Conservation (phyloP, 768 basidiomycete genomes). For the Tulasnella sp. region DNA sequence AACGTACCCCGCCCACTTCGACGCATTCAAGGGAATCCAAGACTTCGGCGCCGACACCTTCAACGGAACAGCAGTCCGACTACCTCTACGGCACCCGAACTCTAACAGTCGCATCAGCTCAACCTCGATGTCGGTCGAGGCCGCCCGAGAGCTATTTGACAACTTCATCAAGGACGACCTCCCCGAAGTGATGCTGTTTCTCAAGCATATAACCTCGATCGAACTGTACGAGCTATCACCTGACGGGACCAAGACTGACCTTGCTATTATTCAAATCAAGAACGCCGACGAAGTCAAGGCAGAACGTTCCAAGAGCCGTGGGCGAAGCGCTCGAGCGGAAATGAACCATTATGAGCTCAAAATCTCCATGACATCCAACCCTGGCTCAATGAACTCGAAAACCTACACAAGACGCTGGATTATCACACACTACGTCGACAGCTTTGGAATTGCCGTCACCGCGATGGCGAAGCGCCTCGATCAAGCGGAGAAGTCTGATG, state of each 20-base stretch:
- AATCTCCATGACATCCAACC: neutral
- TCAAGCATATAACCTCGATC: conserved; percentile 40
- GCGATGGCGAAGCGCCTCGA: neutral
- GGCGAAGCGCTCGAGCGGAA: neutral
- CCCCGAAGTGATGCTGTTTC: conserved; percentile 22
- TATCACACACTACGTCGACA: conserved; percentile 38
- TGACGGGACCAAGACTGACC: conserved; percentile 36
- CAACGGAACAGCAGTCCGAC: too few relatives aligned
- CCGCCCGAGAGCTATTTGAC: too few relatives aligned
- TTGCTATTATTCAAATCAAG: conserved; percentile 29
- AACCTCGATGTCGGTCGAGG: too few relatives aligned
- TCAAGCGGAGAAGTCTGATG: conserved; percentile 3
- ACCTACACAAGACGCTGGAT: neutral
- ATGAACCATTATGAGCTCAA: neutral
- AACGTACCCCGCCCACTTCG: too few relatives aligned
- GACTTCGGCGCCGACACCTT: too few relatives aligned
- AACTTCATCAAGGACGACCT: conserved; percentile 22
- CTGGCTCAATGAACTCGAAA: neutral
- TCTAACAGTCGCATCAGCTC: too few relatives aligned
- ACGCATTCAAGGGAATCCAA: too few relatives aligned
- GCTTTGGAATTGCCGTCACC: conserved; percentile 42
- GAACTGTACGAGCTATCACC: conserved; percentile 48
- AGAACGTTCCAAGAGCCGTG: neutral
- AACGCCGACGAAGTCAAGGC: neutral
- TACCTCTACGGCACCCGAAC: too few relatives aligned